These are phyloP conservation scores for Herpetomonas samuelpessoai DNA, from an alignment of 208 protist genomes.

Conservation along the genomic window DNA sequence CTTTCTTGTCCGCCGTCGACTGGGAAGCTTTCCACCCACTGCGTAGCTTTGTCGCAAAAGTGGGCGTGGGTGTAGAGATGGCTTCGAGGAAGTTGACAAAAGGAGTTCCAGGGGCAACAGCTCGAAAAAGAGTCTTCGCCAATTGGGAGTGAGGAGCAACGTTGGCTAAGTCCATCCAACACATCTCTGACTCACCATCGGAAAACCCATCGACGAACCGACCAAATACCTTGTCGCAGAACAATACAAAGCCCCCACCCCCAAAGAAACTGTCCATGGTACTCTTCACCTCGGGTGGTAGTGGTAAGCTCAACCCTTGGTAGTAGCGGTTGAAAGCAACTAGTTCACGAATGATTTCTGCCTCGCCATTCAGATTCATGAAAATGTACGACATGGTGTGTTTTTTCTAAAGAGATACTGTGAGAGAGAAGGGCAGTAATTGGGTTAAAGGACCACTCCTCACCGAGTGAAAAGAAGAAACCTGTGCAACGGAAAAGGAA, in stretches of 20 bases:
- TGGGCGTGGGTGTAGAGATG: constrained; percentile 46
- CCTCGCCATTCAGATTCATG: constrained; percentile 17
- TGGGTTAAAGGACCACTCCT: no score
- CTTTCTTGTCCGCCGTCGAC: constrained; percentile 4
- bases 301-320: constrained; percentile 29
- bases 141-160: constrained; percentile 44
- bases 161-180: constrained; percentile 84
- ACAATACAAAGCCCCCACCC: constrained; percentile 40
- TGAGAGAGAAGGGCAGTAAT: no score
- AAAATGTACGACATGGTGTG: neutral
- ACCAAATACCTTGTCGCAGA: constrained; percentile 75
- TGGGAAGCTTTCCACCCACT: constrained; percentile 46
- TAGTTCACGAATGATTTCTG: constrained; percentile 8
- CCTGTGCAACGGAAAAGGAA: no score
- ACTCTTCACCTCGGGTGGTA: constrained; percentile 47
- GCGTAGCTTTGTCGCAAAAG: constrained; percentile 44
- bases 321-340: constrained; percentile 21
- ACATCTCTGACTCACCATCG: constrained; percentile 14
- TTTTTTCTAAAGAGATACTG: no score
- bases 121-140: constrained; percentile 47
- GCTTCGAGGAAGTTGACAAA: constrained; percentile 67
- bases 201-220: constrained; percentile 13
- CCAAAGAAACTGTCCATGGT: constrained; percentile 73
- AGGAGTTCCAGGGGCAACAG: constrained; percentile 56
- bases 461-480: no score